Conservation (phyloP, 164 flowering plant species). For the Cinnamomum micranthum region DNA sequence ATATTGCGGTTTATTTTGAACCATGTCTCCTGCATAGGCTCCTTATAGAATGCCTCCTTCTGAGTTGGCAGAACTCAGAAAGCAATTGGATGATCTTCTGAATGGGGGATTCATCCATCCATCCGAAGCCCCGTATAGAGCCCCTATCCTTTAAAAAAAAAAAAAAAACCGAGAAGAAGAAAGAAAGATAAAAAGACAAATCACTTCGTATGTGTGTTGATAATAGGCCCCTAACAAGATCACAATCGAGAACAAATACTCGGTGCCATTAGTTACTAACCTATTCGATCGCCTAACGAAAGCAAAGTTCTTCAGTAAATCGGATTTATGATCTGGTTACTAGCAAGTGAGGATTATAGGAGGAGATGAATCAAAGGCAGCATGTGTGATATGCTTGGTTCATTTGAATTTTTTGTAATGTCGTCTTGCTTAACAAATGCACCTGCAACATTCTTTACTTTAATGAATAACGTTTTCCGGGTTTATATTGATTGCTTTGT, state of each 20-base stretch:
- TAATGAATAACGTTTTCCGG: not conserved
- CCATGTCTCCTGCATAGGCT: no score
- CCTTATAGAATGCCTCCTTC: no score
- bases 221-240: not conserved
- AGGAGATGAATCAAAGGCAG: not conserved
- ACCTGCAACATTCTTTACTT: not conserved
- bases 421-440: conserved; percentile 1
- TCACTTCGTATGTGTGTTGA: not conserved
- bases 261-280: not conserved
- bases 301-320: no score
- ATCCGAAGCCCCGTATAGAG: no score
- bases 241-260: not conserved
- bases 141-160: no score
- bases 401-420: not conserved
- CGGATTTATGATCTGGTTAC: not conserved
- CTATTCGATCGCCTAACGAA: not conserved
- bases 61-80: no score
- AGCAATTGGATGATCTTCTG: no score
- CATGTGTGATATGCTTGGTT: not conserved
- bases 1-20: no score
- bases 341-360: not conserved
- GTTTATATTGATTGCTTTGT: not conserved
- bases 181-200: no score
- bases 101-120: no score
- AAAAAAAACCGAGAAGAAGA: no score